These are phyloP conservation scores for Raddia guianensis DNA, from an alignment of 176 grass and related monocot species.

Conservation along the genomic window DNA sequence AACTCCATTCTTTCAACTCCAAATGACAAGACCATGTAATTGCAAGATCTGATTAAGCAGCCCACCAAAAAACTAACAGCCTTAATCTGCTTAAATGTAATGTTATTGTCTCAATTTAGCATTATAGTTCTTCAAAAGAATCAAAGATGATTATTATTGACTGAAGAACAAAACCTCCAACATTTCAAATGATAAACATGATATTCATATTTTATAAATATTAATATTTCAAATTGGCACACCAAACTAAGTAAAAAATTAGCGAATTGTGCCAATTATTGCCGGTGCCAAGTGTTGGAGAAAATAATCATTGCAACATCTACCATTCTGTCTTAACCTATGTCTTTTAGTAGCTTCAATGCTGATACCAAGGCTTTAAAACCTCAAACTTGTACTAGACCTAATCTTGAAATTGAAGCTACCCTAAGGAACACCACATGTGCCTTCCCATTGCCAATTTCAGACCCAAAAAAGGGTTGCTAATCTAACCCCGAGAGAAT, in stretches of 20 bases:
- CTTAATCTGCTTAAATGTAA: neutral
- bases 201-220: neutral
- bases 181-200: neutral
- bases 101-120: neutral
- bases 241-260: constrained; percentile 19
- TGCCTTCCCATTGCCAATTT: neutral
- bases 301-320: constrained; percentile 8
- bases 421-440: neutral
- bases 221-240: neutral
- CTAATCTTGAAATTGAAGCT: neutral
- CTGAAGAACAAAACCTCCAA: neutral
- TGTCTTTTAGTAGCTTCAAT: constrained; percentile 11
- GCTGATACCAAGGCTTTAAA: neutral
- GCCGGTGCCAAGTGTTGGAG: neutral
- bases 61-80: neutral
- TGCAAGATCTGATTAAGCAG: neutral
- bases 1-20: neutral
- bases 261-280: neutral
- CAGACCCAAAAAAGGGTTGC: neutral
- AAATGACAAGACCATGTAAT: neutral
- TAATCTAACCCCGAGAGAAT: constrained; percentile 1
- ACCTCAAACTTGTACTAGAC: neutral
- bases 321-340: neutral
- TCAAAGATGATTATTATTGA: constrained; percentile 14
- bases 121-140: neutral